phyloP scores from a whole-genome alignment of 164 flowering plant species.

The Vitis amurensis region DNA sequence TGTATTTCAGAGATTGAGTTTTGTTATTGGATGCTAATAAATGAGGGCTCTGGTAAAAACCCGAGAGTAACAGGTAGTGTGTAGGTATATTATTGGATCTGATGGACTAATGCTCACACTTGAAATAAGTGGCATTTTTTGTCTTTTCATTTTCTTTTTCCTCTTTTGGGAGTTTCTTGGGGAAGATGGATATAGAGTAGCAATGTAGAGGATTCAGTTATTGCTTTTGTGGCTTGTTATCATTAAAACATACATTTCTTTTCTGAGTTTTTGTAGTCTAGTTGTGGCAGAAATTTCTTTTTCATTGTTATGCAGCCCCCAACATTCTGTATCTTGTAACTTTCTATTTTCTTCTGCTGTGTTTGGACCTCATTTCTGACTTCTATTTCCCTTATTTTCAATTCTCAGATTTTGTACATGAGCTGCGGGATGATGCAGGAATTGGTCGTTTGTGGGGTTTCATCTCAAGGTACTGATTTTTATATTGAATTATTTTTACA shows the following conservation, averaged over 20 bases:
- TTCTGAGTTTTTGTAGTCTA: neutral
- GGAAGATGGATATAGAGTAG: neutral
- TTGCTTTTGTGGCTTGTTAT: neutral
- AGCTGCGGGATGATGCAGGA: slow-evolving; percentile 79
- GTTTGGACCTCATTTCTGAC: neutral
- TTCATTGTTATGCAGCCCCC: neutral
- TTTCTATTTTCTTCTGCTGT: neutral
- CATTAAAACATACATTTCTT: neutral
- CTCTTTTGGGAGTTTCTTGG: neutral
- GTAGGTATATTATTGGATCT: too few species aligned
- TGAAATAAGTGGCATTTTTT: too few species aligned
- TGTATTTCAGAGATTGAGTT: too few species aligned
- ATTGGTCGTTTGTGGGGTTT: slow-evolving; percentile 83
- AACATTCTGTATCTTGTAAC: neutral
- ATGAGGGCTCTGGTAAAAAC: too few species aligned
- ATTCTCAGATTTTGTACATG: slow-evolving; percentile 51
- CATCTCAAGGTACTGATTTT: slow-evolving; percentile 57
- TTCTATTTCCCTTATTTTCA: neutral
- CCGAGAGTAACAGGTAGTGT: too few species aligned
- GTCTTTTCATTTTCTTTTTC: neutral
- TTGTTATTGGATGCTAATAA: too few species aligned
- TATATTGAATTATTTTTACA: neutral
- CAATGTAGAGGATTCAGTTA: neutral
- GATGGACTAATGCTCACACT: too few species aligned
- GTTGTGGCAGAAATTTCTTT: neutral